These are phyloP conservation scores for Fusarium neocosmosporiellum DNA, from an alignment of 2,329 filamentous ascomycete species.

Conservation along the genomic window DNA sequence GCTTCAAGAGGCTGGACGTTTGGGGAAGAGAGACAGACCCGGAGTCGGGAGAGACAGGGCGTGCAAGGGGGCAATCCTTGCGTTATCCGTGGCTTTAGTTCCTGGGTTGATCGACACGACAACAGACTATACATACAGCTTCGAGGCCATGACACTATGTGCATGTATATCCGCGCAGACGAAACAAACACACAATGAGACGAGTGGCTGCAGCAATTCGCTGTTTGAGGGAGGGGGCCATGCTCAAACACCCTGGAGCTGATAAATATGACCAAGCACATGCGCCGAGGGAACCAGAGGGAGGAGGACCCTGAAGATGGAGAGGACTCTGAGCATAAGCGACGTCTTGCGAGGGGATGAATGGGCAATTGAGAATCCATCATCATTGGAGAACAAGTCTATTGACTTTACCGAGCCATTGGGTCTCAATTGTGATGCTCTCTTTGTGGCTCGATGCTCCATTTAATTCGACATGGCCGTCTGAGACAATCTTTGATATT, in stretches of 20 bases:
- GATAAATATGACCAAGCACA: slow-evolving; percentile 10
- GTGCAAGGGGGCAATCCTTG: slow-evolving; percentile 18
- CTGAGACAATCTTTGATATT: slow-evolving; percentile 22
- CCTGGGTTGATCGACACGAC: slow-evolving; percentile 23
- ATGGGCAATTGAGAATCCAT: slow-evolving; percentile 7
- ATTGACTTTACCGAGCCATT: slow-evolving; percentile 10
- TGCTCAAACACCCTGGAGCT: slow-evolving; percentile 8
- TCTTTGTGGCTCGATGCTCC: slow-evolving; percentile 10
- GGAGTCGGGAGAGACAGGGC: slow-evolving; percentile 9
- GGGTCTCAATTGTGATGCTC: not conserved
- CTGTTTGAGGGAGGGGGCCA: not conserved
- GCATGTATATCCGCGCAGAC: not conserved
- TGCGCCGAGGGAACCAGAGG: slow-evolving; percentile 14
- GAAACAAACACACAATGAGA: slow-evolving; percentile 11
- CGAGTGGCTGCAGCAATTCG: slow-evolving; percentile 2
- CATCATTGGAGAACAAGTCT: not conserved
- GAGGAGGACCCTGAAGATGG: slow-evolving; percentile 16
- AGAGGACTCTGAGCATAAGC: slow-evolving; percentile 8
- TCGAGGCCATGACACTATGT: slow-evolving; percentile 20
- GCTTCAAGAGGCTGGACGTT: slow-evolving; percentile 13
- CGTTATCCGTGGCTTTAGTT: slow-evolving; percentile 16
- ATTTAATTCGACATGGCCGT: slow-evolving; percentile 7
- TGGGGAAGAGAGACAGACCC: slow-evolving; percentile 6
- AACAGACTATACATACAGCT: not conserved
- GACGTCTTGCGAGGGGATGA: not conserved